Evolutionary conservation across 345 rosid species (phyloP), one percentile per base, ranked within the genome.

Genomic region (Populus nigra): DNA sequence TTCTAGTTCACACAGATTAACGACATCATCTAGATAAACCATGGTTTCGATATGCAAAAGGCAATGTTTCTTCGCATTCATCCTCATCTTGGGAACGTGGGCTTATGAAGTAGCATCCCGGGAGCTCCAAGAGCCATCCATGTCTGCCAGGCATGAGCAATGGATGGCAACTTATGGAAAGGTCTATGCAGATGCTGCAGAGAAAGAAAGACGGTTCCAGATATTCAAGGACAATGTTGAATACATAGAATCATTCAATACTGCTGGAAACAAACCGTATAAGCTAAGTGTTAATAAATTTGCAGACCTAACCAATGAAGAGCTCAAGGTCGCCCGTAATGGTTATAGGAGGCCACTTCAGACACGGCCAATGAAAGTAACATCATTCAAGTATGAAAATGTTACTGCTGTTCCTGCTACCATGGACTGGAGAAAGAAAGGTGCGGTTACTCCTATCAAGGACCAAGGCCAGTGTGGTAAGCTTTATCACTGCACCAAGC

Each of bases 251-350:
- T 65, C 83, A 0, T 83, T 83, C 50, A 87, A 84, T 38, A 38
- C 41, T 18, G 82, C 57, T 2, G 74, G 70, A 17, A 67, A 76
- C 75, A 85, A 77, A 29, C 69, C 83, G 5, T 87, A 84, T 76
- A 84, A 79, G 82, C 81, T 90, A 25, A 76, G 82, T 23, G 13
- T 84, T 73, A 87, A 90, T 73, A 72, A 77, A 72, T 90, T 82
- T 12, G 83, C 87, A 5, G 93, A 90, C 65, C 75, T 73, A 43
- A 86, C 90, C 47, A 84, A 71, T 29, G 84, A 88, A 15, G 89
- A 90, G 73, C 85, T 90, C 61, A 76, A 68, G 79, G 82, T 67
- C 25, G 55, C 83, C 3, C 78, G 76, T 16, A 87, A 78, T 70
- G 85, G 88, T 22, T 86, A 84, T 55, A 5, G 39, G 39, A 86